Base-by-base conservation (phyloP, 441 rosid species). In the Adansonia gregorii region DNA sequence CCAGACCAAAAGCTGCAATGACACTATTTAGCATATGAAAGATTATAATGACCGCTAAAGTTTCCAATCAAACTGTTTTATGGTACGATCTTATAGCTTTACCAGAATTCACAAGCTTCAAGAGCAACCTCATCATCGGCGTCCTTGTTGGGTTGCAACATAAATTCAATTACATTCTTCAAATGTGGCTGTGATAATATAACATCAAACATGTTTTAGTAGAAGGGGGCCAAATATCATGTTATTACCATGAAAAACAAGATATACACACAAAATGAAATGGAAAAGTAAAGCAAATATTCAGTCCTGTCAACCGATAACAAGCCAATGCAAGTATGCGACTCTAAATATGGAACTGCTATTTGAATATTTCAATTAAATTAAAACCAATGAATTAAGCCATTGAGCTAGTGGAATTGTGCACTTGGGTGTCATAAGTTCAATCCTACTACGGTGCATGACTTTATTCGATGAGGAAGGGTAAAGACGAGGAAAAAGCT, bases 41-140 rank as follows among this genome's bases (percentile, higher is more conserved):
- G 39, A 22, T 8, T 5, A 12, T 17, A 4, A 0, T 27, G 43
- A 12, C 17, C 39, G 14, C 19, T 63, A 12, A 63, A 63, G 2
- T 31, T 61, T 27, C 14, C 67, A 11, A 61, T n/a, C 43, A 64
- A 22, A 31, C 27, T 35, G 8, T 56, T 10, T 35, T 2, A 45
- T 27, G 51, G 71, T 67, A 77, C 41, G 65, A 31, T 6, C 8
- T 61, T 31, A 14, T 35, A 64, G 67, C 46, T 64, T 87, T 90
- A 93, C 99, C 99, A 94, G 84, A 93, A 96, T 92, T 96, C 99
- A 81, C 98, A 93, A 60, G 98, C 92, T 90, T 96, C 99, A 71
- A 96, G 97, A 76, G 97, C 94, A 75, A 96, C 98, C 81, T 92
- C 98, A 59, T 94, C 95, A 76, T 96, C 97, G 67, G 82, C 64